Evolutionary conservation across 2,329 filamentous ascomycete species (phyloP).

Genomic region (Monilinia laxa): DNA sequence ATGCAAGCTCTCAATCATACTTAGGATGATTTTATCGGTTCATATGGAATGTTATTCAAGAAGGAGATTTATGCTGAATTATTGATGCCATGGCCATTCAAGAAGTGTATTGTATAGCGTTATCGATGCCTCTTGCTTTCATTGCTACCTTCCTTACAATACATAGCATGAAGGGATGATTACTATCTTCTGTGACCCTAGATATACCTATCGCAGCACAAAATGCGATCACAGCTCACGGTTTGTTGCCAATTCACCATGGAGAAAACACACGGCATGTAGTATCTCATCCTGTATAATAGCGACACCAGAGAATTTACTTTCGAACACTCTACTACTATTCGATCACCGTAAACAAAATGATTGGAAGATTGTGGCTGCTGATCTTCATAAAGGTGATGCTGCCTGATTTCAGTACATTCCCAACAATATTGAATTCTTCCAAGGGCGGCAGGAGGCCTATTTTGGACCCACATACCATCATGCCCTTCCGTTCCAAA

Average conservation of each 20-base stretch:
- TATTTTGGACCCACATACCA: not conserved
- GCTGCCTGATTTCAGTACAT: not conserved
- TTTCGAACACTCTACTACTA: not conserved
- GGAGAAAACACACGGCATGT: too few relatives aligned
- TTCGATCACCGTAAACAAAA: not conserved
- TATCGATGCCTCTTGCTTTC: not conserved
- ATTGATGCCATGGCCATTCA: too few relatives aligned
- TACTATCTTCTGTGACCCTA: not conserved
- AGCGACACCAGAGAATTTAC: not conserved
- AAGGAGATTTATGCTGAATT: not conserved
- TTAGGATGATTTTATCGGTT: too few relatives aligned
- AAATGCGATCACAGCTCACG: too few relatives aligned
- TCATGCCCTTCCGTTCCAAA: not conserved
- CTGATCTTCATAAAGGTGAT: not conserved
- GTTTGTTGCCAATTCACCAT: fast-evolving
- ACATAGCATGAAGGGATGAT: not conserved
- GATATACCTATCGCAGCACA: not conserved
- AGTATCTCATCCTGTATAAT: too few relatives aligned
- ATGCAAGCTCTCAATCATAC: too few relatives aligned
- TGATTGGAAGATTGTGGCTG: not conserved
- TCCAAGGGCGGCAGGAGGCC: not conserved
- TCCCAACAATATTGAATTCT: constrained; percentile 1
- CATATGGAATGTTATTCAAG: not conserved
- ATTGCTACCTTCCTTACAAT: not conserved
- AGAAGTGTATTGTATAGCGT: not conserved